Evolutionary conservation across 2,329 filamentous ascomycete species (phyloP).

Genomic region (Sclerotinia minor): DNA sequence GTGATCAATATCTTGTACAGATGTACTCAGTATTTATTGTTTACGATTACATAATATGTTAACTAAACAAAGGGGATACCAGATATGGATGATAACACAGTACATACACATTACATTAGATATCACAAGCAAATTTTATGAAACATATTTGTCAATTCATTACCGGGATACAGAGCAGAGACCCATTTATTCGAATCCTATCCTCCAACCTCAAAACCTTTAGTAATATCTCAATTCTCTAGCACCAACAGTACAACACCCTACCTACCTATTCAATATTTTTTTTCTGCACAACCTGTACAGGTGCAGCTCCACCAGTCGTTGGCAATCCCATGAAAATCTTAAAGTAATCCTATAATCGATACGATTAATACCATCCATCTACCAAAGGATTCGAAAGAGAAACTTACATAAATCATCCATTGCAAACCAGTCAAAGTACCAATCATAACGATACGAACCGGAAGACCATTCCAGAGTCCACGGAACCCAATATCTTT

Average conservation of each 20-base stretch:
- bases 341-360: slow-evolving; percentile 75
- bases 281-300: slow-evolving; percentile 9
- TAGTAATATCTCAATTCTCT: background rate
- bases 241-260: background rate
- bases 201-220: background rate
- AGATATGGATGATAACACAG: too few relatives aligned
- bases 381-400: background rate
- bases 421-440: slow-evolving; percentile 77
- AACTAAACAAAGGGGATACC: too few relatives aligned
- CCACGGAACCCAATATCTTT: slow-evolving; percentile 81
- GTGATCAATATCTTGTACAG: too few relatives aligned
- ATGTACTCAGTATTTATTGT: too few relatives aligned
- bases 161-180: background rate
- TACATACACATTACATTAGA: background rate
- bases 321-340: slow-evolving; percentile 86
- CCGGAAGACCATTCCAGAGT: slow-evolving; percentile 88
- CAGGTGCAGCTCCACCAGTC: slow-evolving; percentile 60
- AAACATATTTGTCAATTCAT: background rate
- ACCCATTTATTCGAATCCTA: background rate
- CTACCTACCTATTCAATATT: slow-evolving; percentile 34
- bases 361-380: slow-evolving; percentile 17
- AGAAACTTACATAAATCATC: slow-evolving; percentile 74
- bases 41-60: too few relatives aligned
- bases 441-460: slow-evolving; percentile 60
- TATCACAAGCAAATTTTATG: background rate